phyloP scores from a whole-genome alignment of 148 eudicot genomes.

The Rhododendron griersonianum region DNA sequence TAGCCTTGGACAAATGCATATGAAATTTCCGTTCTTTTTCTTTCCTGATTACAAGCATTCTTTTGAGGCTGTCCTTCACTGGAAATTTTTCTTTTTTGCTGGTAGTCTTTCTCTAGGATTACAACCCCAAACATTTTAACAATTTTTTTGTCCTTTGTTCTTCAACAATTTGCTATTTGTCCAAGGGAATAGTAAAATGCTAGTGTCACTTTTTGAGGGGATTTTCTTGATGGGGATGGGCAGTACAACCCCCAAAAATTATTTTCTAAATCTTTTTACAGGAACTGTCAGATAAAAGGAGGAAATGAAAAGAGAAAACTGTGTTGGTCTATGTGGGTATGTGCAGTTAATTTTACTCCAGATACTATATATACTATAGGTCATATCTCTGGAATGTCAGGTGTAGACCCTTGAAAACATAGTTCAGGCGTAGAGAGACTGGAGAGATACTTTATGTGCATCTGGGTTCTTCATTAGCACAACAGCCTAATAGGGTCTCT shows the following conservation, averaged over 20 bases:
- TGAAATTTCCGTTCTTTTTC: background rate
- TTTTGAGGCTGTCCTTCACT: background rate
- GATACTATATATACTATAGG: background rate
- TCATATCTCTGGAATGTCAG: constrained; percentile 14
- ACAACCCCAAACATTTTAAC: background rate
- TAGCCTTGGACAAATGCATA: background rate
- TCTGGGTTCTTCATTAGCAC: constrained; percentile 4
- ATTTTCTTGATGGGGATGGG: constrained; percentile 12
- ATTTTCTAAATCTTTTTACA: constrained; percentile 12
- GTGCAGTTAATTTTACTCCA: background rate
- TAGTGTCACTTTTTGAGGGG: background rate
- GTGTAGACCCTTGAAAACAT: constrained; percentile 8
- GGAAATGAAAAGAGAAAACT: background rate
- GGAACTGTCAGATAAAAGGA: constrained; percentile 10
- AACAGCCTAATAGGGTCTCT: constrained; percentile 9
- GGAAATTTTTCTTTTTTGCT: background rate
- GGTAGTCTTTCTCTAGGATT: background rate
- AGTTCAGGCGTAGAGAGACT: background rate
- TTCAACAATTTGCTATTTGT: background rate
- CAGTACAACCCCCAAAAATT: constrained; percentile 1
- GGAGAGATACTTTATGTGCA: constrained; percentile 5
- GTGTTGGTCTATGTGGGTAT: background rate
- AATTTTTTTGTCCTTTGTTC: background rate
- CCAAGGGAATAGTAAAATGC: background rate
- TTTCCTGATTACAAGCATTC: background rate